These are phyloP conservation scores for Tuber umbilicatum DNA, from an alignment of 495 filamentous ascomycete species.

Conservation along the genomic window DNA sequence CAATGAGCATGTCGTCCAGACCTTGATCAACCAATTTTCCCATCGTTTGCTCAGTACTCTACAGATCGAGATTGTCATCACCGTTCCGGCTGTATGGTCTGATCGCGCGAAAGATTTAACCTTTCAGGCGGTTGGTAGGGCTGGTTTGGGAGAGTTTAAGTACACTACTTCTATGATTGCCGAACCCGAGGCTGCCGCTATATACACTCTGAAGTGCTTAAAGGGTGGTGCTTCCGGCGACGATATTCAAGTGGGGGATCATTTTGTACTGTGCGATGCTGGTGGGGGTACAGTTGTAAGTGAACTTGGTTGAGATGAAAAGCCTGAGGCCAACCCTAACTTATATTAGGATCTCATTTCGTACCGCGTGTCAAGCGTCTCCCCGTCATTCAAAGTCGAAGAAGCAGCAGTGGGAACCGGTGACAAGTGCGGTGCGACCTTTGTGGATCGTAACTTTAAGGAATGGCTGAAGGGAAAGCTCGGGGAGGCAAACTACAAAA, in stretches of 20 bases:
- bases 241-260: constrained; percentile 11
- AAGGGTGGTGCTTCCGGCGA: constrained; percentile 10
- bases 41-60: not conserved
- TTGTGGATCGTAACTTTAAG: constrained; percentile 49
- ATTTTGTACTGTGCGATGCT: constrained; percentile 52
- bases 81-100: constrained; percentile 69
- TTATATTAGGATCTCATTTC: constrained; percentile 44
- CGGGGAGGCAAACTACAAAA: constrained; percentile 1
- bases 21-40: not conserved
- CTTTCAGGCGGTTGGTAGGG: constrained; percentile 58
- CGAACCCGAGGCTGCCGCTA: constrained; percentile 46
- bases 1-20: not conserved
- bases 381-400: constrained; percentile 45
- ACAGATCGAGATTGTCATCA: constrained; percentile 48
- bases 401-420: constrained; percentile 52
- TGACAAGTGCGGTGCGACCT: constrained; percentile 59
- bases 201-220: constrained; percentile 17
- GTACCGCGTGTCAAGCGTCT: constrained; percentile 49
- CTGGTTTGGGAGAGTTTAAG: constrained; percentile 51
- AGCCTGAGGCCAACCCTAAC: not conserved
- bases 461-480: constrained; percentile 8
- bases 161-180: constrained; percentile 46
- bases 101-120: constrained; percentile 65
- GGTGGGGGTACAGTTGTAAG: constrained; percentile 52
- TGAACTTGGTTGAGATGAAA: not conserved